These are phyloP conservation scores for Aureobasidium vineae DNA, from an alignment of 2,329 filamentous ascomycete species.

Conservation along the genomic window DNA sequence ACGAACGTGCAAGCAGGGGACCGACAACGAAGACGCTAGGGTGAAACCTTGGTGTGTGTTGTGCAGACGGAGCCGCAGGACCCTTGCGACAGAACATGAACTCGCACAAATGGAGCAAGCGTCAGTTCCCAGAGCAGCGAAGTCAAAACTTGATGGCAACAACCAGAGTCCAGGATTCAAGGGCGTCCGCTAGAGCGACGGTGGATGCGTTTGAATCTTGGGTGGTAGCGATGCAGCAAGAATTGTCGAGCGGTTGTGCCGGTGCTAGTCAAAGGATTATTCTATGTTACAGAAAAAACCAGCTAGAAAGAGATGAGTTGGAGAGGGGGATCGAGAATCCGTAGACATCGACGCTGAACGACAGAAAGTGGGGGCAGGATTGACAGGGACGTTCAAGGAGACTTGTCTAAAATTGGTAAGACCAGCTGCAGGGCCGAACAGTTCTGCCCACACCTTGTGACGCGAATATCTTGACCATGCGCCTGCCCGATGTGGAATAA, in stretches of 20 bases:
- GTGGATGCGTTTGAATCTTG: constrained; percentile 1
- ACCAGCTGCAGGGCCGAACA: constrained; percentile 12
- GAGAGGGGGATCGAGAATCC: constrained; percentile 8
- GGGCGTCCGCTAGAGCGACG: neutral
- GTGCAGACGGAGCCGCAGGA: constrained; percentile 2
- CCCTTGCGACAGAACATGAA: neutral
- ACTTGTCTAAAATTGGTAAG: constrained; percentile 8
- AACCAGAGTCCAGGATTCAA: neutral
- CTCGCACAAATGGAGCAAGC: neutral
- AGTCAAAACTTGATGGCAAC: neutral
- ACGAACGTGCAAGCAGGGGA: constrained; percentile 1
- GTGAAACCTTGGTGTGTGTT: constrained; percentile 21
- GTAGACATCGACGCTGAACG: constrained; percentile 20
- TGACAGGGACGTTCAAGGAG: constrained; percentile 12
- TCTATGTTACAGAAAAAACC: constrained; percentile 13
- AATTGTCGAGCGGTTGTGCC: constrained; percentile 16
- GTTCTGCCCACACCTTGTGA: constrained; percentile 10
- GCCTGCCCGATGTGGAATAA: constrained; percentile 11
- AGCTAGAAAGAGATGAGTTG: constrained; percentile 24
- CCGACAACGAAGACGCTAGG: constrained; percentile 4
- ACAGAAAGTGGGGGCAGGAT: constrained; percentile 17
- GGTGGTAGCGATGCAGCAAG: constrained; percentile 13
- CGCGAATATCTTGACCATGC: neutral
- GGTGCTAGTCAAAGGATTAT: constrained; percentile 19
- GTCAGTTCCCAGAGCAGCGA: neutral